These are phyloP conservation scores for Boletus vinaceobasis DNA, from an alignment of 768 basidiomycete species.

Conservation along the genomic window DNA sequence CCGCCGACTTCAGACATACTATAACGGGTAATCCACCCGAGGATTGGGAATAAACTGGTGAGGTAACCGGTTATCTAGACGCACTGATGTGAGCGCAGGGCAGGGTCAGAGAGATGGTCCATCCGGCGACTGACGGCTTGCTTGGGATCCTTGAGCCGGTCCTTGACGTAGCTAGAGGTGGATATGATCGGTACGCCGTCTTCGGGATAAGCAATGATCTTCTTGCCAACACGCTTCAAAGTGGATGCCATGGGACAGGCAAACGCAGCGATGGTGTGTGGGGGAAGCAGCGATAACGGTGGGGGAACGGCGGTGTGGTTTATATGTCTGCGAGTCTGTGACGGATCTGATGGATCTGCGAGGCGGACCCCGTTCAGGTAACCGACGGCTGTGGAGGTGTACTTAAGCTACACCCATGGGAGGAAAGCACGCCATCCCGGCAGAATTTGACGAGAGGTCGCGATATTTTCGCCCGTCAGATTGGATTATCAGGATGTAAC, in stretches of 20 bases:
- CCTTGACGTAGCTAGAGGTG: slow-evolving; percentile 49
- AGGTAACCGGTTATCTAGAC: slow-evolving; percentile 62
- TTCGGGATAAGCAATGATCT: slow-evolving; percentile 58
- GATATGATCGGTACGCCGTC: slow-evolving; percentile 57
- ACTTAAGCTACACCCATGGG: slow-evolving; percentile 10
- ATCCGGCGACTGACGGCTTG: slow-evolving; percentile 39
- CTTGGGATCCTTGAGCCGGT: slow-evolving; percentile 43
- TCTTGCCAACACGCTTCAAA: slow-evolving; percentile 52
- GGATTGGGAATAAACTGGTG: slow-evolving; percentile 74
- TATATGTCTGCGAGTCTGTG: background rate
- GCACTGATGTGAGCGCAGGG: background rate
- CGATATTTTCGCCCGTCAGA: background rate
- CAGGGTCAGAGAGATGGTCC: background rate
- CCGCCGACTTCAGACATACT: slow-evolving; percentile 43
- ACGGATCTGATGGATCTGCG: background rate
- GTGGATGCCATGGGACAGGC: slow-evolving; percentile 33
- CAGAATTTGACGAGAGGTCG: background rate
- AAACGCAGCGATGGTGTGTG: background rate
- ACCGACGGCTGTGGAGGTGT: background rate
- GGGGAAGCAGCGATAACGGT: background rate
- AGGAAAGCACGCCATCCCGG: slow-evolving; percentile 20
- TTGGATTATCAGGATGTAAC: too few species aligned
- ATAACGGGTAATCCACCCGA: slow-evolving; percentile 84
- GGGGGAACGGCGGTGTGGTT: background rate
- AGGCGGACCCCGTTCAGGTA: background rate